These are phyloP conservation scores for Eimeria falciformis DNA, from an alignment of 169 alveolate species.

Conservation along the genomic window DNA sequence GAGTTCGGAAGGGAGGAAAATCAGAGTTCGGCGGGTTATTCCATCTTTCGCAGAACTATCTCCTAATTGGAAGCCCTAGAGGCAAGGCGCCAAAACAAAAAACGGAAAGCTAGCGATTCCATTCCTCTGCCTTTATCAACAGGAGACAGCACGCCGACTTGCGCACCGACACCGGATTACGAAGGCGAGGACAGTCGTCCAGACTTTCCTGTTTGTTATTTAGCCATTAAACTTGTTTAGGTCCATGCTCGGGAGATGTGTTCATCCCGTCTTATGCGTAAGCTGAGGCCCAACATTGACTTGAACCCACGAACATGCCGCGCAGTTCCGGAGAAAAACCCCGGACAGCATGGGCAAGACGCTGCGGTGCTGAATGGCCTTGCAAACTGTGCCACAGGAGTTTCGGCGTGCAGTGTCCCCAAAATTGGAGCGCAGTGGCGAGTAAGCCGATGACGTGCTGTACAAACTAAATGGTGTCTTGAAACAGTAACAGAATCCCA, in stretches of 20 bases:
- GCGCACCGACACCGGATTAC: constrained; percentile 41
- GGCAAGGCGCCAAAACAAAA: background rate
- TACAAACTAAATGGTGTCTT: background rate
- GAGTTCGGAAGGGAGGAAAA: background rate
- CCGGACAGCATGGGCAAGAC: constrained; percentile 49
- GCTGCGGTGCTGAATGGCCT: constrained; percentile 67
- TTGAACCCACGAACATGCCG: no score
- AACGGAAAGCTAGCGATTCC: no score
- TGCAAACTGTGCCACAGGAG: constrained; percentile 51
- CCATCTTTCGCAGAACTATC: constrained; percentile 3
- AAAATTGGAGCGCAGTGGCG: constrained; percentile 34
- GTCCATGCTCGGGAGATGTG: constrained; percentile 46
- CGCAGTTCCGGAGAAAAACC: constrained; percentile 36
- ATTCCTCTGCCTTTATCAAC: background rate
- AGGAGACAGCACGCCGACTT: constrained; percentile 43
- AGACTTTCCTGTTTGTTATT: background rate
- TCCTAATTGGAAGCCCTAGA: constrained; percentile 34
- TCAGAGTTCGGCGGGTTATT: background rate
- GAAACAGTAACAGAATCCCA: background rate
- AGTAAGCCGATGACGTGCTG: background rate
- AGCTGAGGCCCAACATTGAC: constrained; percentile 2
- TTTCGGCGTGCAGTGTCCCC: constrained; percentile 62
- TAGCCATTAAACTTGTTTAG: background rate
- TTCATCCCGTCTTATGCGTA: constrained; percentile 68
- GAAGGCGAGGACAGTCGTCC: constrained; percentile 42